Evolutionary conservation across 768 basidiomycete species (phyloP).

Genomic region (Podaxis carcinomalis): DNA sequence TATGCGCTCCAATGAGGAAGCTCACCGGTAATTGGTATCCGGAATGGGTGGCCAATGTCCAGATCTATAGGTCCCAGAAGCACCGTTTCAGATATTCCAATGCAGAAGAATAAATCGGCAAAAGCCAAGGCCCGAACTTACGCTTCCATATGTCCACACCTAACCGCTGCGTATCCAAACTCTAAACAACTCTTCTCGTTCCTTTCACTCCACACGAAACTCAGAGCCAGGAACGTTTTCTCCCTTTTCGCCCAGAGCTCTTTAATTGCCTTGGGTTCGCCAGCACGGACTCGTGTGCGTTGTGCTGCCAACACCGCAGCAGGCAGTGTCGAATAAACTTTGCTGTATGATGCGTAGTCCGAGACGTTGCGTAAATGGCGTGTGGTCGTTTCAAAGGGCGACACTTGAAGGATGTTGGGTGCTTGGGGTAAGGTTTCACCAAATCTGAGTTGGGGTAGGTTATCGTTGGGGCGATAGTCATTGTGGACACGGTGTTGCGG

Average conservation of each 20-base stretch:
- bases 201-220: slow-evolving; percentile 74
- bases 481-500: not conserved
- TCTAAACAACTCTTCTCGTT: slow-evolving; percentile 67
- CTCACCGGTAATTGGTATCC: slow-evolving; percentile 72
- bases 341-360: slow-evolving; percentile 66
- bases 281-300: slow-evolving; percentile 59
- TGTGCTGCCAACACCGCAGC: slow-evolving; percentile 62
- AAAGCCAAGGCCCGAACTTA: slow-evolving; percentile 32
- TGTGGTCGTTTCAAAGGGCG: slow-evolving; percentile 62
- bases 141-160: slow-evolving; percentile 69
- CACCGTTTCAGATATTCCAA: slow-evolving; percentile 8
- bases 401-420: slow-evolving; percentile 66
- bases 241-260: slow-evolving; percentile 67
- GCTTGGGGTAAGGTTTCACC: slow-evolving; percentile 72
- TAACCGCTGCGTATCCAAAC: slow-evolving; percentile 79
- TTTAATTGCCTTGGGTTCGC: slow-evolving; percentile 60
- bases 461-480: slow-evolving; percentile 5
- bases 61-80: slow-evolving; percentile 31
- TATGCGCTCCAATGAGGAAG: slow-evolving; percentile 1
- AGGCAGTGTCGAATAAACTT: slow-evolving; percentile 65
- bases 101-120: slow-evolving; percentile 1
- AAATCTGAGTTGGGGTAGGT: slow-evolving; percentile 40
- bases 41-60: slow-evolving; percentile 78
- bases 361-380: slow-evolving; percentile 69
- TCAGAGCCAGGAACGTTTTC: slow-evolving; percentile 71